Conservation (phyloP, 805 yeast species). For the Hanseniaspora occidentalis region DNA sequence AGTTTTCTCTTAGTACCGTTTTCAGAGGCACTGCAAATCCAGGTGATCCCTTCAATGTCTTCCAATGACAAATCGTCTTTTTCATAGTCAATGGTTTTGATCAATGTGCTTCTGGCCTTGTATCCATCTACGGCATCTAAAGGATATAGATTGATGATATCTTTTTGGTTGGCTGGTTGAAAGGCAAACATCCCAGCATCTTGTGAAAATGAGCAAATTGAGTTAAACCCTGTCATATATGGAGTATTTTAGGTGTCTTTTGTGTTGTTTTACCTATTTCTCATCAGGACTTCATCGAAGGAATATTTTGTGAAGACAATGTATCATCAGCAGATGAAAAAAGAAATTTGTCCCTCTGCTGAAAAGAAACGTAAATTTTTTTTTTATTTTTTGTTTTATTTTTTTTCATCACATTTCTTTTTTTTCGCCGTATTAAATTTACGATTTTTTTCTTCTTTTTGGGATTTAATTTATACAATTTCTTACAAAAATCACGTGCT, state of each 20-base stretch:
- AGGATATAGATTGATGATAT: slow-evolving; percentile 23
- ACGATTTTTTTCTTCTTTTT: not conserved
- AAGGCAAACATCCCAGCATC: slow-evolving; percentile 22
- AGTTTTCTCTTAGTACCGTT: not conserved
- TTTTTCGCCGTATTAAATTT: not conserved
- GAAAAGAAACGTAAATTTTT: too few relatives aligned
- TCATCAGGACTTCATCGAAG: too few relatives aligned
- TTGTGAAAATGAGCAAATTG: slow-evolving; percentile 18
- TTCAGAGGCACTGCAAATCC: slow-evolving; percentile 8
- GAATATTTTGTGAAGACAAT: too few relatives aligned
- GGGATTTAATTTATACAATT: too few relatives aligned
- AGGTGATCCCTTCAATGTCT: slow-evolving; percentile 16
- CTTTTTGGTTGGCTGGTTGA: slow-evolving; percentile 25
- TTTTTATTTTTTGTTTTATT: too few relatives aligned
- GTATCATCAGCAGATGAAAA: too few relatives aligned
- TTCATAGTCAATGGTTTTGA: slow-evolving; percentile 21
- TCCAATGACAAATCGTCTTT: slow-evolving; percentile 17
- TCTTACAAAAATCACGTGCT: not conserved
- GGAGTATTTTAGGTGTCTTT: slow-evolving; percentile 8
- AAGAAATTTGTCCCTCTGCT: too few relatives aligned
- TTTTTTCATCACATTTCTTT: not conserved
- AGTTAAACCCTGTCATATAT: slow-evolving; percentile 5
- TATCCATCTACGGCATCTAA: slow-evolving; percentile 16
- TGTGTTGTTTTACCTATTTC: not conserved
- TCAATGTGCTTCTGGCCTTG: slow-evolving; percentile 20